Evolutionary conservation across 495 filamentous ascomycete genomes (phyloP), one percentile per base, ranked within the genome.

Genomic region (Talaromyces trachyspermus): DNA sequence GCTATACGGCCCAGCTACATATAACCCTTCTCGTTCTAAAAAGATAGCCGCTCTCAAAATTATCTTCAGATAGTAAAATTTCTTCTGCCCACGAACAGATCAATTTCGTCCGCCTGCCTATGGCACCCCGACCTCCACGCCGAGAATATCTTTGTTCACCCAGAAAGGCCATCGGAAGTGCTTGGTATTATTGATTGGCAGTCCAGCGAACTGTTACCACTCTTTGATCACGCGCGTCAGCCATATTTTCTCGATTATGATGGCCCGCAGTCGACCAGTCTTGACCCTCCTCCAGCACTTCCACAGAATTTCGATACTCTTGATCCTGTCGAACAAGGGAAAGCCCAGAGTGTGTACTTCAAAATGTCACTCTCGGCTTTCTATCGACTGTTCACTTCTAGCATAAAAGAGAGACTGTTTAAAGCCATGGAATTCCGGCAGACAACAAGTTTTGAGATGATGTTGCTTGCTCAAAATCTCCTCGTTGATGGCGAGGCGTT

Each of bases 51-150:
- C 62, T 17, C 43, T 64, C 20, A 55, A 24, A 47, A 43, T 33
- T 68, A 68, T 49, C 58, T 62, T 33, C 15, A 29, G 10, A n/a
- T 68, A 5, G 35, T 57, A 4, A 49, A 47, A 44, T 55, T 46
- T 40, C 35, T 68, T 19, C 38, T 64, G n/a, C 58, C 60, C 22
- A 40, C 33, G 4, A 53, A 64, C 29, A 4, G 7, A 42, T 55
- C 57, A 14, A 60, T 60, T 18, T 24, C 38, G 10, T 42, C 59
- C 20, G 35, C 56, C 26, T 54, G 20, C 49, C 23, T 70, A 18
- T 67, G 61, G 63, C 66, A 70, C 47, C 38, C 47, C 15, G 66
- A 71, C 27, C 57, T 70, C 10, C 66, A 69, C 41, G 33, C 50
- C 24, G 53, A 60, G 17, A 71, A 70, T 38, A 64, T 71, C 18